Evolutionary conservation across 768 basidiomycete species (phyloP).

Genomic region (Postia placenta): DNA sequence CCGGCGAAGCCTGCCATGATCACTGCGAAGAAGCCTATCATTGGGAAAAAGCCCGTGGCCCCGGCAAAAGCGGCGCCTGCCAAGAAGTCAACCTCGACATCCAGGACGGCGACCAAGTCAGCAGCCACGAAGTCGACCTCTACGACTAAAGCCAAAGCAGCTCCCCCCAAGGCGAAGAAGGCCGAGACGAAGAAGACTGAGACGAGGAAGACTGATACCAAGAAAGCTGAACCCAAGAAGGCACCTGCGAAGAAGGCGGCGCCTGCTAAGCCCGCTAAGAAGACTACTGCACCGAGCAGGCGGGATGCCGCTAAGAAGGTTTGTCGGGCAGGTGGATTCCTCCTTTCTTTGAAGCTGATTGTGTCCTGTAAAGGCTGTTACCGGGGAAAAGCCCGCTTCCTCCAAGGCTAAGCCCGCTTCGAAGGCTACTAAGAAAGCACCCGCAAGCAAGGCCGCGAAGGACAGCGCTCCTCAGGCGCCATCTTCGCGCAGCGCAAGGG

Average conservation of each 20-base stretch:
- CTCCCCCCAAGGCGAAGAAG: conserved; percentile 24
- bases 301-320: conserved; percentile 64
- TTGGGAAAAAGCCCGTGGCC: conserved; percentile 15
- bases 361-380: conserved; percentile 8
- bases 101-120: conserved; percentile 14
- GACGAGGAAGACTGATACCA: conserved; percentile 20
- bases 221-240: conserved; percentile 29
- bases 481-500: conserved; percentile 2
- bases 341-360: not conserved
- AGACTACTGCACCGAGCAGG: conserved; percentile 33
- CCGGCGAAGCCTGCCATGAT: conserved; percentile 25
- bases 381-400: conserved; percentile 9
- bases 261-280: no score
- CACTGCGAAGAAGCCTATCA: conserved; percentile 21
- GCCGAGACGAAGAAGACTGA: conserved; percentile 19
- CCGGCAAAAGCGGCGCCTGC: conserved; percentile 6
- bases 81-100: conserved; percentile 14
- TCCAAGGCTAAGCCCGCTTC: conserved; percentile 10
- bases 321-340: not conserved
- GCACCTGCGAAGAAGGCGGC: conserved; percentile 34
- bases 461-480: no score
- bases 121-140: conserved; percentile 25
- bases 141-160: conserved; percentile 12
- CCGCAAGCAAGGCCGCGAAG: not conserved
- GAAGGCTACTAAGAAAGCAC: conserved; percentile 7